Conservation (phyloP, 129 eudicot genomes). For the Gnaphalium uliginosum region DNA sequence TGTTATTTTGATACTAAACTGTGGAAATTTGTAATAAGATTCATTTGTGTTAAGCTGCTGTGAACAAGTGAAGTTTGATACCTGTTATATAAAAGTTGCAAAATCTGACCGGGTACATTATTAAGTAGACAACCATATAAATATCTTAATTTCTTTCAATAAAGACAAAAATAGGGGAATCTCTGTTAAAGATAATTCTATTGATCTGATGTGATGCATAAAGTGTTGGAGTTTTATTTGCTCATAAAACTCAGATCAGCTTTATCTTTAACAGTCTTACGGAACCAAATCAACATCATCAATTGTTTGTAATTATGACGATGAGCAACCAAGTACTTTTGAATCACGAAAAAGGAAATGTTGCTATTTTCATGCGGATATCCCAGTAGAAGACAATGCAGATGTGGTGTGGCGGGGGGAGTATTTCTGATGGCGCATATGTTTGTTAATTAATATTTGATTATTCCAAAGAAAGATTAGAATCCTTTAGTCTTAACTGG, state of each 20-base stretch:
- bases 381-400: not conserved
- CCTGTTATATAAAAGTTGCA: not conserved
- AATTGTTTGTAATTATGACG: not conserved
- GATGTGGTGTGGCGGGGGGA: not conserved
- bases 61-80: not conserved
- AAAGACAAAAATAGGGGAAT: not conserved
- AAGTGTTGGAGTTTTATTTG: too few relatives aligned
- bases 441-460: not conserved
- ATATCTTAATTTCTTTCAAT: too few relatives aligned
- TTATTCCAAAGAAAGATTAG: not conserved
- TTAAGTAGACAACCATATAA: not conserved
- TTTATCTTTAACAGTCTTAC: too few relatives aligned
- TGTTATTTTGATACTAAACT: not conserved
- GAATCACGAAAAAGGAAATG: not conserved
- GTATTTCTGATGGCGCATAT: not conserved
- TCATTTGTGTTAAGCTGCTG: not conserved
- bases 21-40: not conserved
- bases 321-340: not conserved
- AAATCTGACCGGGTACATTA: not conserved
- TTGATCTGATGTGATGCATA: too few relatives aligned
- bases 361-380: not conserved
- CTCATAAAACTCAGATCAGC: too few relatives aligned
- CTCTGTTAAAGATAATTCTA: too few relatives aligned
- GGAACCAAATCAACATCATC: not conserved
- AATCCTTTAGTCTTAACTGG: slow-evolving; percentile 2